Base-by-base conservation (phyloP, 192 early-diverging fungal species). In the Coemansia sp. region DNA sequence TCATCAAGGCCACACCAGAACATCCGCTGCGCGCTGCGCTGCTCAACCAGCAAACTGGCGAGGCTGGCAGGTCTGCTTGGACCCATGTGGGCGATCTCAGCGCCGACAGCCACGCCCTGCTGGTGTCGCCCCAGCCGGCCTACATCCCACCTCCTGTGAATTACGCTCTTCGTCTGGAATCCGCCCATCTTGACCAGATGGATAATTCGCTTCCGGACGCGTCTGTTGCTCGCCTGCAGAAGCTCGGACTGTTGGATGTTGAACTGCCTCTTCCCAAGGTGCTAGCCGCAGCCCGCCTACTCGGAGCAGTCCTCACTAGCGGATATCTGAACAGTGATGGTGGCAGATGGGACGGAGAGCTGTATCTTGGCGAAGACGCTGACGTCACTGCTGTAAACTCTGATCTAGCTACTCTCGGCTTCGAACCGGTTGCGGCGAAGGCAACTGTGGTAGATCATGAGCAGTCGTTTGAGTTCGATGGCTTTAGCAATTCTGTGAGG, bases 11-110 rank as follows among this genome's bases (percentile, higher is more conserved):
- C 57, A 67, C 65, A 14, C 65, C 65, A 0, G 65, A 67, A 50
- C 65, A 67, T 29, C 65, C 65, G 41, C 59, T 67, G 65, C 65
- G 65, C 38, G 65, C 65, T 22, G 58, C 65, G 33, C 45, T 28
- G 65, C 48, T 67, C 6, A 22, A 67, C 17, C 50, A 45, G 29
- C 65, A 42, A 38, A 60, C 65, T 3, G 65, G 57, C 57, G 37
- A 10, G 22, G 19, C 27, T 6, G 65, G 65, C 29, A 31, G 15
- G 30, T 36, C 65, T 52, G 65, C 47, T 1, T 67, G 65, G 65
- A 53, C 27, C 50, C 65, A 67, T 27, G 65, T 60, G 20, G 65
- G 65, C 14, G 58, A 67, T 37, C 57, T 67, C 37, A 25, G 17
- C 57, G 47, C 65, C 33, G 57, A 25, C 28, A 50, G 33, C 19